Conservation (phyloP, 345 rosid species). For the Salix udensis region DNA sequence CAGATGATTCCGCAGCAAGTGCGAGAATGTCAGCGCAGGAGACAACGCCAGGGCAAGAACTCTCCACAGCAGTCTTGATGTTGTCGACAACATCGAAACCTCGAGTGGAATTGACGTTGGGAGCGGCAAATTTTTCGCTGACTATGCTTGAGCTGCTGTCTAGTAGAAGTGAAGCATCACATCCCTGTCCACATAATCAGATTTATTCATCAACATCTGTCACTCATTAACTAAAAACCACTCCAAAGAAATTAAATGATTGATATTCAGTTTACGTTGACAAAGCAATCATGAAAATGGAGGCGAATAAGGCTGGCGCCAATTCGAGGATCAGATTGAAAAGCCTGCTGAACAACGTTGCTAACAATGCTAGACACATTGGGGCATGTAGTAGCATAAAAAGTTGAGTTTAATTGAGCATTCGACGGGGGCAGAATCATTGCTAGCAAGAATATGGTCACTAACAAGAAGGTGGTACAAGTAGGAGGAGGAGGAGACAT, state of each 20-base stretch:
- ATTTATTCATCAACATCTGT: too few relatives aligned
- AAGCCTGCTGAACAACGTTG: conserved; percentile 51
- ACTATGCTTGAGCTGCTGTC: conserved; percentile 41
- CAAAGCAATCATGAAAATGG: conserved; percentile 87
- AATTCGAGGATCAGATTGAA: conserved; percentile 54
- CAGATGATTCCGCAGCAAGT: conserved; percentile 56
- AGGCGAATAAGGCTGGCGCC: conserved; percentile 77
- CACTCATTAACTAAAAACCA: too few relatives aligned
- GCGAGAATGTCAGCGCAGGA: conserved; percentile 80
- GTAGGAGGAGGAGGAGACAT: not conserved
- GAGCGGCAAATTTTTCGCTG: conserved; percentile 58
- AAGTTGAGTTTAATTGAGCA: conserved; percentile 56
- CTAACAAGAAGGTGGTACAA: not conserved
- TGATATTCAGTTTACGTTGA: conserved; percentile 36
- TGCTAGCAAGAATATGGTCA: not conserved
- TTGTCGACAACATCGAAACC: conserved; percentile 67
- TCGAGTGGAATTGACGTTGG: conserved; percentile 48
- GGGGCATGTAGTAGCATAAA: conserved; percentile 58
- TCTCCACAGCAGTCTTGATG: conserved; percentile 62
- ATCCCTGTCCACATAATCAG: conserved; percentile 37
- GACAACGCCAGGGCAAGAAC: conserved; percentile 61
- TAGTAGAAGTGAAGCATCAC: conserved; percentile 65
- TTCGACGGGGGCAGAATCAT: not conserved
- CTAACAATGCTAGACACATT: conserved; percentile 53
- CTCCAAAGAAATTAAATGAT: too few relatives aligned